A percentile compares a stretch with the other conserved stretches of the same genome.
These are phyloP conservation scores for Candida piceae DNA, from an alignment of 805 yeast genomes.

Conservation along the genomic window DNA sequence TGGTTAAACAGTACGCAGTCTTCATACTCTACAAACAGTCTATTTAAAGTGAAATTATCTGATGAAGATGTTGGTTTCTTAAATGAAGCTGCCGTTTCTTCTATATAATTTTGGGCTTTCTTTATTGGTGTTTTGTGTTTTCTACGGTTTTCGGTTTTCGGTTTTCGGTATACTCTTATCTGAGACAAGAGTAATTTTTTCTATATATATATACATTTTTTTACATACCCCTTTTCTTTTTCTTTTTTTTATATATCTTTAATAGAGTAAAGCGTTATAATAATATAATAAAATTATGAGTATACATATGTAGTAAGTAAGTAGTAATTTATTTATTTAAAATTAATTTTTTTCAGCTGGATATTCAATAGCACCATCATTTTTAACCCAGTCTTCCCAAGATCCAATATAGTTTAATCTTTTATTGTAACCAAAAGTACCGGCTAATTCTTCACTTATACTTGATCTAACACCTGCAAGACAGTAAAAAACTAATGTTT, in stretches of 20 bases:
- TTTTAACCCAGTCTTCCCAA: constrained; percentile 72
- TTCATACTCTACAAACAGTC: background rate
- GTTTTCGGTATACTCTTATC: too few species aligned
- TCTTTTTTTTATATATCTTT: too few species aligned
- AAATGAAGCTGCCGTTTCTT: constrained; percentile 8
- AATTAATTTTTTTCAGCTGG: constrained; percentile 8
- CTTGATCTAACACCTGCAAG: constrained; percentile 88
- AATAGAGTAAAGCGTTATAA: background rate
- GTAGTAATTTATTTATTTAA: too few species aligned
- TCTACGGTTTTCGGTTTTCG: too few species aligned
- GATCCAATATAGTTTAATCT: constrained; percentile 87
- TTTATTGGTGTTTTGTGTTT: background rate
- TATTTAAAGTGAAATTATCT: constrained; percentile 7
- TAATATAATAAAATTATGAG: too few species aligned
- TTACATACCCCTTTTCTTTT: too few species aligned
- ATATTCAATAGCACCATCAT: constrained; percentile 31
- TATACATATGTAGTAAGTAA: too few species aligned
- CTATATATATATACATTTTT: too few species aligned
- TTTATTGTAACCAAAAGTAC: constrained; percentile 78
- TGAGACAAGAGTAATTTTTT: too few species aligned
- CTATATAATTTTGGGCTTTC: background rate
- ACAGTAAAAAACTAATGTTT: constrained; percentile 84
- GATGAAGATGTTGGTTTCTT: constrained; percentile 13
- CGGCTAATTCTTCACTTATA: constrained; percentile 87
- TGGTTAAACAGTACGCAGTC: constrained; percentile 9